These are phyloP conservation scores for Ascochyta rabiei DNA, from an alignment of 2,329 filamentous ascomycete genomes.

Conservation along the genomic window DNA sequence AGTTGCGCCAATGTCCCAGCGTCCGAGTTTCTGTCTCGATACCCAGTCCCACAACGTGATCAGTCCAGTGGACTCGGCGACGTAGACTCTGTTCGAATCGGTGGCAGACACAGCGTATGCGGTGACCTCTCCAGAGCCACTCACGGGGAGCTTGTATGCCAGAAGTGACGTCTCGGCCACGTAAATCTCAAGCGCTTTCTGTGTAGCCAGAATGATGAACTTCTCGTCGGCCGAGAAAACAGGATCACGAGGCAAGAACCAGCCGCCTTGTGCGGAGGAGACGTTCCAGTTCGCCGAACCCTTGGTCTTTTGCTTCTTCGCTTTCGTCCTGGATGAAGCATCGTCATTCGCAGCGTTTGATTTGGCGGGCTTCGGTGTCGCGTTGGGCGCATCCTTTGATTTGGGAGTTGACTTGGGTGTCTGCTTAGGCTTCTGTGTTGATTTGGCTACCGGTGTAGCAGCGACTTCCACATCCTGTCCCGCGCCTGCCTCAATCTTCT, in stretches of 20 bases:
- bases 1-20: constrained; percentile 51
- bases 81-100: constrained; percentile 60
- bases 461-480: constrained; percentile 18
- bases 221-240: constrained; percentile 64
- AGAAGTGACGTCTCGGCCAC: constrained; percentile 81
- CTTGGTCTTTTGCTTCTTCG: constrained; percentile 33
- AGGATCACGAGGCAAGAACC: constrained; percentile 62
- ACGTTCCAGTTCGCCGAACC: constrained; percentile 37
- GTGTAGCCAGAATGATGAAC: constrained; percentile 74
- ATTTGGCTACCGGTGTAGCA: constrained; percentile 17
- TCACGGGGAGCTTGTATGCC: constrained; percentile 68
- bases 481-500: constrained; percentile 29
- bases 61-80: constrained; percentile 58
- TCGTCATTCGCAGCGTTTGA: constrained; percentile 15
- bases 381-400: constrained; percentile 18
- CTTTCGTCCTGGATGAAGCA: constrained; percentile 8
- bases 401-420: constrained; percentile 22
- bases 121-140: constrained; percentile 51
- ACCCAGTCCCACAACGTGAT: constrained; percentile 66
- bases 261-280: constrained; percentile 60
- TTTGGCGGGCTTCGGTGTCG: constrained; percentile 15
- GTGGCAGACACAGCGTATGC: constrained; percentile 59
- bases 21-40: constrained; percentile 50
- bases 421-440: constrained; percentile 21
- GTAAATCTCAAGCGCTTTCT: constrained; percentile 79